Evolutionary conservation across 2,329 filamentous ascomycete species (phyloP).

Genomic region (Fusarium staphyleae): DNA sequence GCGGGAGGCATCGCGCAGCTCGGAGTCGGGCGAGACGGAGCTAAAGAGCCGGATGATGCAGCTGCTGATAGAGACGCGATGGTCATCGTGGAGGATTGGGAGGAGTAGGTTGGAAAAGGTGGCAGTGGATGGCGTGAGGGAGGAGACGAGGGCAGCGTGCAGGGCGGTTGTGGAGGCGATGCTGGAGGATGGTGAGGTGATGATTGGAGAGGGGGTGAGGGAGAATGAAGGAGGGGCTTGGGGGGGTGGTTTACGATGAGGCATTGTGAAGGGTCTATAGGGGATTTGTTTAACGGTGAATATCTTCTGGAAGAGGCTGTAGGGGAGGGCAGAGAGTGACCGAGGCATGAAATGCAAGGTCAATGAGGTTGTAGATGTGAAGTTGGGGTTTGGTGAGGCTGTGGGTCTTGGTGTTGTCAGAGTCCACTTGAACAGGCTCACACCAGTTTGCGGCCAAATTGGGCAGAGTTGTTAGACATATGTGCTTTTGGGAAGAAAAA

Average conservation of each 20-base stretch:
- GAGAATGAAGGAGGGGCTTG: slow-evolving; percentile 35
- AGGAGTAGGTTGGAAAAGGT: slow-evolving; percentile 32
- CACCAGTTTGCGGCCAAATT: no score
- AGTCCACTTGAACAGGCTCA: neutral
- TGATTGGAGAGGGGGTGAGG: slow-evolving; percentile 18
- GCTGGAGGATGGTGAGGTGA: slow-evolving; percentile 46
- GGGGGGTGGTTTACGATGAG: slow-evolving; percentile 20
- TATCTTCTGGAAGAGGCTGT: neutral
- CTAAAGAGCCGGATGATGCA: slow-evolving; percentile 36
- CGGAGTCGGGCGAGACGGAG: slow-evolving; percentile 35
- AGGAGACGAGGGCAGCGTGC: slow-evolving; percentile 30
- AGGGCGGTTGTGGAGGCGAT: slow-evolving; percentile 27
- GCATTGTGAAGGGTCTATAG: slow-evolving; percentile 9
- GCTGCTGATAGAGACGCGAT: slow-evolving; percentile 20
- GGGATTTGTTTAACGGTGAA: neutral
- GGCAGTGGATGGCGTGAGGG: slow-evolving; percentile 29
- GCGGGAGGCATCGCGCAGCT: slow-evolving; percentile 41
- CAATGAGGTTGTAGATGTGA: slow-evolving; percentile 12
- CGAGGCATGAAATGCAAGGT: neutral
- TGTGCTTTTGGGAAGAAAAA: no score
- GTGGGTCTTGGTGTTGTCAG: slow-evolving; percentile 23
- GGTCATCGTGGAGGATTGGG: slow-evolving; percentile 36
- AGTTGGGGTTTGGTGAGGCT: neutral
- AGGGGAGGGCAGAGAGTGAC: neutral
- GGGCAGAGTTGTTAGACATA: no score